Base-by-base conservation (phyloP, 192 early-diverging fungal species). In the Diversispora eburnea region DNA sequence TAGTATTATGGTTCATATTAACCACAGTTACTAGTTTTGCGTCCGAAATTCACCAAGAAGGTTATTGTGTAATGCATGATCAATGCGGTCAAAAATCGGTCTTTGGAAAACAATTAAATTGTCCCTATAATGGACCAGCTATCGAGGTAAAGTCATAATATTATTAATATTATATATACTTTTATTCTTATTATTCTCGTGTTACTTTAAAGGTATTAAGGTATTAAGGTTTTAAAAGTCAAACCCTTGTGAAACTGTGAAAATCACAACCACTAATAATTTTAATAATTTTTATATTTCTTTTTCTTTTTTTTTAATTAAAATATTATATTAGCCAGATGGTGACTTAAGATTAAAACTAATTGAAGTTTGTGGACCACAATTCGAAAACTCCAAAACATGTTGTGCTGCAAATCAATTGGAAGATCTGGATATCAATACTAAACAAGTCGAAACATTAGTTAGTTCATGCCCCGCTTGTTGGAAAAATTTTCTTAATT, bases 391-490 rank as follows among this genome's bases (percentile, higher is more conserved):
- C 33, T 78, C 80, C 17, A 76, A 75, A 45, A 82, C 79, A 33
- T 89, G 88, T 74, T 89, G 88, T 69, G 84, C 83, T 58, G 72
- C 81, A n/a, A 70, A 75, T 43, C 88, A 89, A 73, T 62, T 88
- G 22, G 76, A 82, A 51, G 73, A 76, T 61, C 68, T 89, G 13
- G 70, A 80, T 6, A 68, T 78, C 15, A 83, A 80, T 65, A 83
- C 83, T 42, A 83, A 86, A 65, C 79, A 81, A 42, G 85, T 83
- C 9, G 82, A 85, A 15, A 79, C 78, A 12, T 80, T 89, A 52
- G 82, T 88, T 46, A 76, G 82, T 5, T 79, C 85, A 7, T 89
- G 88, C 70, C 88, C 88, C 33, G 88, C 88, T 2, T 89, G 88
- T 68, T 89, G 85, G 86, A 75, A 80, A n/a, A 89, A 89, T 65